phyloP scores from a whole-genome alignment of 331 rosid genomes.

The Rhamnella rubrinervis region DNA sequence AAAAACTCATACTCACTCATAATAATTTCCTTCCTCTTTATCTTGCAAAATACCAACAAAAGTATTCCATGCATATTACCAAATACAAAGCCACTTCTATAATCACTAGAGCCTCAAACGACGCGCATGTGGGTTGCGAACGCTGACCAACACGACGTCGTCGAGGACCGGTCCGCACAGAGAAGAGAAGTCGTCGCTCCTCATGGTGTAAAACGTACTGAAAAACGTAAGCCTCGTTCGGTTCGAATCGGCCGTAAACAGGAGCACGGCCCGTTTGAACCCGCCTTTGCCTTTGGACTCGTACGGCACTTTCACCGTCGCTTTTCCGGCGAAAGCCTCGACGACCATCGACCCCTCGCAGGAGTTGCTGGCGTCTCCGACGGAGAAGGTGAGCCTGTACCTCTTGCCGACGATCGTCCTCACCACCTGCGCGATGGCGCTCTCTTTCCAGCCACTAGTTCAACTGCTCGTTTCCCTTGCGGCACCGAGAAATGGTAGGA shows the following conservation, averaged over 20 bases:
- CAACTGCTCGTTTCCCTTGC: conserved; percentile 71
- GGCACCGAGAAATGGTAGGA: conserved; percentile 82
- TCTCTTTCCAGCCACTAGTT: conserved; percentile 87
- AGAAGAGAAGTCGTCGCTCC: conserved; percentile 91
- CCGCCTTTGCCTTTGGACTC: conserved; percentile 91
- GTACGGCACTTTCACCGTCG: conserved; percentile 83
- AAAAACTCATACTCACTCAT: not conserved
- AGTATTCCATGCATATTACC: not conserved
- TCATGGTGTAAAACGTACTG: conserved; percentile 85
- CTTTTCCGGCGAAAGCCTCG: conserved; percentile 78
- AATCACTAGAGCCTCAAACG: not conserved
- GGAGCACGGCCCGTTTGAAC: conserved; percentile 69
- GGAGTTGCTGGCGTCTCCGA: conserved; percentile 87
- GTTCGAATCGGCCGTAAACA: conserved; percentile 47
- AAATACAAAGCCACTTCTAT: not conserved
- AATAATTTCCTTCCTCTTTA: not conserved
- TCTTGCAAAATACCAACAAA: conserved; percentile 2
- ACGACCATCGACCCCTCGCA: conserved; percentile 90
- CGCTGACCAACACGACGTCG: conserved; percentile 66
- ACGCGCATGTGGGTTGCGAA: conserved; percentile 40
- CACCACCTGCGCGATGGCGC: conserved; percentile 87
- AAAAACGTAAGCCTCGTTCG: conserved; percentile 77
- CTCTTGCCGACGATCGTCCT: conserved; percentile 71
- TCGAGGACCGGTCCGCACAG: conserved; percentile 95
- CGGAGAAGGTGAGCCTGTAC: conserved; percentile 66